Base-by-base conservation (phyloP, 2,329 filamentous ascomycete species). In the Xylariaceae sp. region DNA sequence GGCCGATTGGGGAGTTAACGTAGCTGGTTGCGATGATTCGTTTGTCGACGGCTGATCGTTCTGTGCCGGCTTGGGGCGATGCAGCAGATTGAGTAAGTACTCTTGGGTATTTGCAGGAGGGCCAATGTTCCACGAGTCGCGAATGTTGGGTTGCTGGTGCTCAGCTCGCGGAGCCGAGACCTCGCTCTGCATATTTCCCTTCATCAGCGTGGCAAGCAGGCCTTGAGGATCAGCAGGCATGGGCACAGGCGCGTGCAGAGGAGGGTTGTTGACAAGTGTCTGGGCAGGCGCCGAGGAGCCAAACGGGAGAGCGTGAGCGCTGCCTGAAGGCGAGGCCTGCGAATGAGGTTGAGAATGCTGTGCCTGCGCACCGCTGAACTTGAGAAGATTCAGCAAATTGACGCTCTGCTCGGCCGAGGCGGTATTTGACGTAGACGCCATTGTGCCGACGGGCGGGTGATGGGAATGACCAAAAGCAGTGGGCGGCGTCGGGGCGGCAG, bases 81-180 rank as follows among this genome's bases (percentile, higher is more conserved):
- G 94, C 59, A 99, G 80, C 54, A 97, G 78, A 63, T 89, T 87
- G 58, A 97, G 83, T 45, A 99, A 78, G 67, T 94, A 88, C 59
- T 92, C 86, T 70, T 95, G 88, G 4, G 91, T 89, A 69, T 90
- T 86, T 44, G 83, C 79, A 19, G 83, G 80, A 41, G 80, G 75
- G 32, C 74, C 74, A 22, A 75, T 71, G 58, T 71, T 75, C 72
- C 79, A 80, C 37, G 65, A 60, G 34, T 72, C 63, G 43, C 57
- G 57, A 41, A 61, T 51, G 32, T 58, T 60, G n/a, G 62, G 54
- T 22, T 59, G 59, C 60, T 66, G 67, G 55, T 62, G 57, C 48
- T 74, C 73, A n/a, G 62, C 58, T 61, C 69, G 68, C 19, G 51
- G 42, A 26, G 44, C 52, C 7, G 72, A 58, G 53, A 73, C 70